A percentile compares a stretch with the other conserved stretches of the same genome.
These are phyloP conservation scores for Penicillium silybi DNA, from an alignment of 495 filamentous ascomycete species.

Conservation along the genomic window DNA sequence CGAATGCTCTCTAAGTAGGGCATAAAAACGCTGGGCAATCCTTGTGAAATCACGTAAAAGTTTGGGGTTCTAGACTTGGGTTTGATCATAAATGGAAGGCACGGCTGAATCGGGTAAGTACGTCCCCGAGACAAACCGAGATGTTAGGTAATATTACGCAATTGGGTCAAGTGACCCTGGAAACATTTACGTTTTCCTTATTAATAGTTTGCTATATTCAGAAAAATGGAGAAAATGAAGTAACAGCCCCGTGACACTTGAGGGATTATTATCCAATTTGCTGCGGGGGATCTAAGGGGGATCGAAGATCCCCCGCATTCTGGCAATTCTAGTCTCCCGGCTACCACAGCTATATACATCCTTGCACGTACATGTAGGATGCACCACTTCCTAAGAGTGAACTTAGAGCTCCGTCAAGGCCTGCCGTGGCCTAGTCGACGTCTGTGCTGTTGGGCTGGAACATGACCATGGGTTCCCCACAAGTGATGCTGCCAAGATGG, in stretches of 20 bases:
- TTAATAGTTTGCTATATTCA: neutral
- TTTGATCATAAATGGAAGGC: conserved; percentile 4
- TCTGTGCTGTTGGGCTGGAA: no score
- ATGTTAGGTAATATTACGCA: conserved; percentile 16
- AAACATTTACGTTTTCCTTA: conserved; percentile 5
- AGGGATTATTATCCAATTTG: conserved; percentile 4
- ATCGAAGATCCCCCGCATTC: neutral
- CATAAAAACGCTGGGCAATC: neutral
- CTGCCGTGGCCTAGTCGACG: no score
- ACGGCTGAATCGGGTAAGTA: conserved; percentile 7
- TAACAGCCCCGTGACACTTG: conserved; percentile 1
- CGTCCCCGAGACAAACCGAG: conserved; percentile 6
- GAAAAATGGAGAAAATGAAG: neutral
- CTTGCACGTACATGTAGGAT: no score
- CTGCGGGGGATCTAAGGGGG: no score
- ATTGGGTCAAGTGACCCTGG: conserved; percentile 7
- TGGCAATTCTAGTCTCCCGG: neutral
- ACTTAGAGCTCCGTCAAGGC: no score
- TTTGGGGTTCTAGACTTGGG: conserved; percentile 6
- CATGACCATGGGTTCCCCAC: no score
- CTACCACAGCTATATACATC: neutral
- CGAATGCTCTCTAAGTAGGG: neutral
- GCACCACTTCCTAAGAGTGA: no score
- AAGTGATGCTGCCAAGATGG: no score
- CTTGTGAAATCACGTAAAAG: conserved; percentile 10